Percentiles rank a stretch among this genome's conserved stretches.
These are phyloP conservation scores for Pseudocercospora fijiensis DNA, from an alignment of 2,329 filamentous ascomycete species.

Conservation along the genomic window DNA sequence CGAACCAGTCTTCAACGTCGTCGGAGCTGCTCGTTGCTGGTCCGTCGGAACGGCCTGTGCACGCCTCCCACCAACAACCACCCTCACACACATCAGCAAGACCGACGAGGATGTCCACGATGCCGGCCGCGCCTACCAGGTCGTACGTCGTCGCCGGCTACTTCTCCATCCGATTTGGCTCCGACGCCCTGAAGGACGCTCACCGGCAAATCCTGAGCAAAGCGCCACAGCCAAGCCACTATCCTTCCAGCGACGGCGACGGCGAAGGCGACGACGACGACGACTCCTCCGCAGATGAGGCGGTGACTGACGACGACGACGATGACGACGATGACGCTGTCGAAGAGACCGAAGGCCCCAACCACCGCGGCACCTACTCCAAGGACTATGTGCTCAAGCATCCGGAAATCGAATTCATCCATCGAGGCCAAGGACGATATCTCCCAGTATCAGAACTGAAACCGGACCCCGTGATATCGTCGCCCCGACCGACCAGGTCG, in stretches of 20 bases:
- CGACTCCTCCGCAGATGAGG: background rate
- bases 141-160: slow-evolving; percentile 10
- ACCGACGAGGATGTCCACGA: background rate
- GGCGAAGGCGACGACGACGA: background rate
- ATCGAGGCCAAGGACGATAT: slow-evolving; percentile 39
- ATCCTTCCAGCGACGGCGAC: background rate
- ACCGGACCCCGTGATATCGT: slow-evolving; percentile 9
- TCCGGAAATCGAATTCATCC: slow-evolving; percentile 36
- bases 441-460: slow-evolving; percentile 30
- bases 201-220: slow-evolving; percentile 17
- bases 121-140: background rate
- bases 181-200: slow-evolving; percentile 14
- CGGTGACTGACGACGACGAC: background rate
- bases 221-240: background rate
- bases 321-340: slow-evolving; percentile 9
- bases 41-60: slow-evolving; percentile 9
- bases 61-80: background rate
- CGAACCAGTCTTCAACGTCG: slow-evolving; percentile 28
- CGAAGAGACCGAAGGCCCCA: slow-evolving; percentile 27
- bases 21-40: slow-evolving; percentile 32
- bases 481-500: slow-evolving; percentile 23
- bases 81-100: background rate
- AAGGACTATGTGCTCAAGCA: slow-evolving; percentile 34
- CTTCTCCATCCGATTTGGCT: slow-evolving; percentile 20
- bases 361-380: slow-evolving; percentile 36